Base-by-base conservation (phyloP, 148 eudicot species). In the Arctostaphylos glauca region DNA sequence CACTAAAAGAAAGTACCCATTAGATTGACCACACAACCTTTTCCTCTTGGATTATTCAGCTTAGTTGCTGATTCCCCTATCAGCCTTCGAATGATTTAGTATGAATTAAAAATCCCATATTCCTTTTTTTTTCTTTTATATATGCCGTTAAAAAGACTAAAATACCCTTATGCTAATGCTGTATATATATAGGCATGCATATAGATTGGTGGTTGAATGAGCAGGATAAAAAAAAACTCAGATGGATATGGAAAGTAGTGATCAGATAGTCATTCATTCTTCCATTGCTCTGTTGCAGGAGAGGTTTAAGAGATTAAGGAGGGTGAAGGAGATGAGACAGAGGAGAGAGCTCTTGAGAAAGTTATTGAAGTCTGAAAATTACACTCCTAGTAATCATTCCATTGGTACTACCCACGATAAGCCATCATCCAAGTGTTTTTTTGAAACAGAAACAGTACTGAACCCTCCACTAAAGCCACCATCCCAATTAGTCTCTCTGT, bases 201-300 rank as follows among this genome's bases (percentile, higher is more conserved):
- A 43, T 66, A 10, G 3, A 64, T 23, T 64, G 18, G 5, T 12
- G 41, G 12, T 38, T 43, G n/a, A 54, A 43, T 70, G 74, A 43
- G 49, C 49, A 38, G 10, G 54, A 2, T 1, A 70, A 43, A 14
- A 66, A 2, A 78, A 62, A 31, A 2, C 38, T 68, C 14, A 70
- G 54, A 89, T 84, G 90, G 84, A 83, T 5, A 82, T 80, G 83
- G 84, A 85, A 84, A 81, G 84, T 72, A 64, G 84, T 59, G 82
- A 84, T 82, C 82, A 78, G 18, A 88, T 82, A 4, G 88, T 90
- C 13, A 84, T 85, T 46, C 90, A 87, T 78, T 91, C 97, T 48
- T 92, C 96, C 54, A 87, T 94, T 58, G 91, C 90, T 13, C 82
- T 96, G 55, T 74, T 96, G 70, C 97, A 93, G 84, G 95, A 96